phyloP scores from a whole-genome alignment of 352 stramenopile genomes.

The Pythium phragmiticola region DNA sequence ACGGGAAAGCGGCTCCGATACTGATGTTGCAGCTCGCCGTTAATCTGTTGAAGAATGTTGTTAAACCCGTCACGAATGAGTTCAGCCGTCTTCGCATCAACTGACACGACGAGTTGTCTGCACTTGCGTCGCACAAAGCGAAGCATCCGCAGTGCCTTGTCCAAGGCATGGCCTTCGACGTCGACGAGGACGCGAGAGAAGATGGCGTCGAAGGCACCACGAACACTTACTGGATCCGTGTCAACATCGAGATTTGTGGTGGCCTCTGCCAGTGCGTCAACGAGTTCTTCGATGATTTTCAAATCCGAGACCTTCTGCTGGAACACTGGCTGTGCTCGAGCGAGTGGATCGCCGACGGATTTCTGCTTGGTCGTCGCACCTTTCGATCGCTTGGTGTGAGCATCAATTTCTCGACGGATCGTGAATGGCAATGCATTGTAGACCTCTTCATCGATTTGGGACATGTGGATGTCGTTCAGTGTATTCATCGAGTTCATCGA shows the following conservation, averaged over 20 bases:
- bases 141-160: slow-evolving; percentile 64
- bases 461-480: slow-evolving; percentile 71
- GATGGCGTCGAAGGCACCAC: slow-evolving; percentile 59
- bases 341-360: background rate
- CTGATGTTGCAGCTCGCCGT: slow-evolving; percentile 44
- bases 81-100: background rate
- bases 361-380: background rate
- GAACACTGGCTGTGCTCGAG: background rate
- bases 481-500: slow-evolving; percentile 20
- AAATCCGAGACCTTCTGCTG: slow-evolving; percentile 18
- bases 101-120: background rate
- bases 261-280: slow-evolving; percentile 27
- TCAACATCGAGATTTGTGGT: slow-evolving; percentile 8
- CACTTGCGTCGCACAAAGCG: slow-evolving; percentile 72
- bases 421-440: slow-evolving; percentile 66
- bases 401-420: slow-evolving; percentile 72
- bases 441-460: slow-evolving; percentile 77
- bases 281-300: slow-evolving; percentile 58
- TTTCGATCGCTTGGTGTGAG: slow-evolving; percentile 51
- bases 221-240: background rate
- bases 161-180: slow-evolving; percentile 55
- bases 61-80: slow-evolving; percentile 45
- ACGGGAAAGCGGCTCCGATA: slow-evolving; percentile 51
- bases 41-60: slow-evolving; percentile 58
- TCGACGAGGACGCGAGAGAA: slow-evolving; percentile 74